Percentiles rank a stretch among this genome's conserved stretches.
Evolutionary conservation across 2,329 filamentous ascomycete genomes (phyloP).

Genomic region (Xylaria sp.): DNA sequence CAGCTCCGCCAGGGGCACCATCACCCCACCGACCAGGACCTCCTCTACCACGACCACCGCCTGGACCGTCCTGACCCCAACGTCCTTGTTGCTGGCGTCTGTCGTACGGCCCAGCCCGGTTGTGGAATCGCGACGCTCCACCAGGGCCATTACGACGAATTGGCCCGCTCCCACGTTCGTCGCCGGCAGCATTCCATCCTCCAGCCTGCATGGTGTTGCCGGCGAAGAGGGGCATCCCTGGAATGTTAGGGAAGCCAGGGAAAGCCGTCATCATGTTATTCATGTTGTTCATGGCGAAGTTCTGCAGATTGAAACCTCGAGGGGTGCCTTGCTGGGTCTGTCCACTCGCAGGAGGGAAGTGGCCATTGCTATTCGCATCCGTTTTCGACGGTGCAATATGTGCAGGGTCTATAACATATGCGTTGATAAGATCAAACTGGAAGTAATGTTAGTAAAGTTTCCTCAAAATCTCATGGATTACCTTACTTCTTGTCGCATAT

Average conservation of each 20-base stretch:
- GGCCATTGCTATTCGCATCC: slow-evolving; percentile 94
- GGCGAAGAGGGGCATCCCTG: slow-evolving; percentile 58
- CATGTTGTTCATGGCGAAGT: slow-evolving; percentile 70
- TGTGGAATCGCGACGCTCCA: slow-evolving; percentile 65
- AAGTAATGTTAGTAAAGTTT: slow-evolving; percentile 48
- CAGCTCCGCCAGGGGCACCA: slow-evolving; percentile 77
- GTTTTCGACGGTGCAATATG: slow-evolving; percentile 94
- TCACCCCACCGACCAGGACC: slow-evolving; percentile 75
- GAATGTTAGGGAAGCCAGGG: slow-evolving; percentile 69
- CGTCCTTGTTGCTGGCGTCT: slow-evolving; percentile 68
- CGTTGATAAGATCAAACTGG: slow-evolving; percentile 89
- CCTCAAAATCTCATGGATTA: neutral
- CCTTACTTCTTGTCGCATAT: slow-evolving; percentile 81
- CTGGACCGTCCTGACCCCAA: slow-evolving; percentile 59
- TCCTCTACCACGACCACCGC: slow-evolving; percentile 63
- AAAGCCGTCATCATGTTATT: slow-evolving; percentile 67
- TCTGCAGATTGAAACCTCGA: slow-evolving; percentile 87
- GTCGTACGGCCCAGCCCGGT: slow-evolving; percentile 78
- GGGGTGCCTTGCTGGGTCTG: slow-evolving; percentile 85
- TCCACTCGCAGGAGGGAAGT: slow-evolving; percentile 84
- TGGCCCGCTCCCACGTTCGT: slow-evolving; percentile 69
- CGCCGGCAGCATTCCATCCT: slow-evolving; percentile 62
- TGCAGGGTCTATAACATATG: slow-evolving; percentile 91
- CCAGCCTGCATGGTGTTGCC: slow-evolving; percentile 55
- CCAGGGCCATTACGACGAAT: slow-evolving; percentile 73